Evolutionary conservation across 352 stramenopile species (phyloP), one percentile per base, ranked within the genome.

Genomic region (Pythium aristosporum): DNA sequence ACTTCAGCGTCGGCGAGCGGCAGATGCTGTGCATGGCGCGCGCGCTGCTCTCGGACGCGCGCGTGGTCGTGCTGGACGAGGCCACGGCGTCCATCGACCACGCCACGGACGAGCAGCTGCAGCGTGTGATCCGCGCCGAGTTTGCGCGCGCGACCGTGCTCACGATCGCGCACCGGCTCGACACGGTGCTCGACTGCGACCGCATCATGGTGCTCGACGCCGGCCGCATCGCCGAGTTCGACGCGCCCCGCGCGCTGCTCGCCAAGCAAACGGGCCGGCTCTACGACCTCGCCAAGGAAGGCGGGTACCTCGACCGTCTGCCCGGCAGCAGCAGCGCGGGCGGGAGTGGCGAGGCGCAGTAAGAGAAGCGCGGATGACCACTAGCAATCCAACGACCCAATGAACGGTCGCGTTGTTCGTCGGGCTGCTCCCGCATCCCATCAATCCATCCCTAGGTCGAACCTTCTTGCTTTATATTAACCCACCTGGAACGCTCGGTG

Each of bases 91-190:
- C 74, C 5, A 74, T 97, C 20, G 91, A 98, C 64, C 77, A 91
- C 61, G 83, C 67, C 20, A 97, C 78, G 0, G 81, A 87, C 55
- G 13, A 50, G 5, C n/a, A 41, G 16, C 61, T 94, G 34, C 84
- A 94, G 57, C 47, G 71, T 12, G 73, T 89, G 15, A 97, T 98
- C 63, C 80, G 76, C 20, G 67, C 67, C n/a, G 76, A 77, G 11
- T 99, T 99, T 64, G 69, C 63, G 11, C 60, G 85, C 15, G 97
- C 85, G 18, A 99, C 97, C 0, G 74, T 98, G 36, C 61, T 99
- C 3, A 98, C 93, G 1, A 98, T 99, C 71, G 43, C 55, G 2
- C 55, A 62, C 16, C 43, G 55, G 1, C 39, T 62, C 8, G 41
- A 62, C 43, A 42, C 41, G 30, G 50, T 53, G 20, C 21, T 53